These are phyloP conservation scores for Oryza brachyantha DNA, from an alignment of 176 grass and related monocot species.

Conservation along the genomic window DNA sequence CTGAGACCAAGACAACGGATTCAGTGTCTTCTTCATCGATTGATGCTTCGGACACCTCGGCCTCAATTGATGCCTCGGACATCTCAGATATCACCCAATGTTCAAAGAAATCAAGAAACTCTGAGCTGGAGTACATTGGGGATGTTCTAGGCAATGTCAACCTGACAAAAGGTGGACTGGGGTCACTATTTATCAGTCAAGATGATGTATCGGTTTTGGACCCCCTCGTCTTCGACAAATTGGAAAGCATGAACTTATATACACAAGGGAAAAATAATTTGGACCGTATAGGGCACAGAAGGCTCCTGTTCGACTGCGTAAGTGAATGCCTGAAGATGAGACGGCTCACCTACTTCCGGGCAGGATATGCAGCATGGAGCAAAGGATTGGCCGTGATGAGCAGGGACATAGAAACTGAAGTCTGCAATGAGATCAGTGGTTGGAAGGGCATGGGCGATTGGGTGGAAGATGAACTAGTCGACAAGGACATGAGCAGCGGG, in stretches of 20 bases:
- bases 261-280: conserved; percentile 28
- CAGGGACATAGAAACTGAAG: conserved; percentile 32
- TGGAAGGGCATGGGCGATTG: conserved; percentile 67
- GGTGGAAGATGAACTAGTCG: conserved; percentile 71
- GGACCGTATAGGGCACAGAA: conserved; percentile 32
- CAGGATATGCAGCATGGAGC: conserved; percentile 72
- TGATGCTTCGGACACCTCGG: conserved; percentile 36
- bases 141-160: conserved; percentile 44
- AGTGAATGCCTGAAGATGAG: conserved; percentile 65
- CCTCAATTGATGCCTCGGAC: conserved; percentile 37
- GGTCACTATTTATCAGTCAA: conserved; percentile 22
- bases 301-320: conserved; percentile 56
- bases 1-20: conserved; percentile 44
- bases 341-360: conserved; percentile 51
- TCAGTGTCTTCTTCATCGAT: conserved; percentile 46
- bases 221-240: conserved; percentile 42
- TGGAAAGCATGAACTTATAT: conserved; percentile 39
- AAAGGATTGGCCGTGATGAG: conserved; percentile 47
- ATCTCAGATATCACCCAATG: conserved; percentile 38
- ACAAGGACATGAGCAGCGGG: conserved; percentile 71
- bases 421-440: conserved; percentile 51
- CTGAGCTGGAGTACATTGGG: conserved; percentile 56
- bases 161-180: conserved; percentile 36
- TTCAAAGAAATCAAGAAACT: conserved; percentile 25
- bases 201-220: conserved; percentile 35